These are phyloP conservation scores for Trichaptum fuscoviolaceum DNA, from an alignment of 768 basidiomycete species.

Conservation along the genomic window DNA sequence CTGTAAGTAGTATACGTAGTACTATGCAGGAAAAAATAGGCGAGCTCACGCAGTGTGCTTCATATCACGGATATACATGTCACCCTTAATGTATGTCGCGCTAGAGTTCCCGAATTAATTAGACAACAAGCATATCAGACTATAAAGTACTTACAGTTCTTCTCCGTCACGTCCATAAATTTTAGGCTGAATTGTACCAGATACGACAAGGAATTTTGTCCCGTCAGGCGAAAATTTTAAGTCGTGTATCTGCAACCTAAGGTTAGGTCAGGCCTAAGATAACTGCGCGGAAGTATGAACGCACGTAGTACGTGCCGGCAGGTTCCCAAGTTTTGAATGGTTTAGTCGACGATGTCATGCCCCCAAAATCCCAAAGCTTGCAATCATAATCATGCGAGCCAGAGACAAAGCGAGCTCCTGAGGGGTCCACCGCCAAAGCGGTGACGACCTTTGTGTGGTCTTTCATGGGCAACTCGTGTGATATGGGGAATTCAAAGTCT, in stretches of 20 bases:
- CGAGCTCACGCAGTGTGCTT: constrained; percentile 89
- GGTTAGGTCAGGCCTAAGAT: constrained; percentile 11
- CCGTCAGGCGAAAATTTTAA: constrained; percentile 86
- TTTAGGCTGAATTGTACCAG: constrained; percentile 83
- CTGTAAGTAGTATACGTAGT: constrained; percentile 11
- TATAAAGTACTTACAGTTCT: constrained; percentile 64
- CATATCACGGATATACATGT: constrained; percentile 98
- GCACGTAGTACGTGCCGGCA: constrained; percentile 85
- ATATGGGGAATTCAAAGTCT: constrained; percentile 66
- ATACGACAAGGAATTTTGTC: constrained; percentile 79
- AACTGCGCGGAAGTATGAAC: constrained; percentile 20
- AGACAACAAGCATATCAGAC: not conserved
- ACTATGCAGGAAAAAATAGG: not conserved
- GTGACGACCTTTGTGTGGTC: constrained; percentile 96
- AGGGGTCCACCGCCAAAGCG: constrained; percentile 87
- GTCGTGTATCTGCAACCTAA: constrained; percentile 69
- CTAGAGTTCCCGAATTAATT: constrained; percentile 27
- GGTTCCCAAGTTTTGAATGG: constrained; percentile 98
- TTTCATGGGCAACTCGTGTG: constrained; percentile 88
- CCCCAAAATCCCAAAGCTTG: constrained; percentile 99
- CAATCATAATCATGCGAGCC: constrained; percentile 98
- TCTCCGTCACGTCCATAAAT: constrained; percentile 91
- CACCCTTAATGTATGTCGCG: constrained; percentile 85
- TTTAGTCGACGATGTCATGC: constrained; percentile 86
- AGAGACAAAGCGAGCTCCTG: constrained; percentile 85